phyloP scores from a whole-genome alignment of 2,329 filamentous ascomycete genomes.

The Neonectria punicea region DNA sequence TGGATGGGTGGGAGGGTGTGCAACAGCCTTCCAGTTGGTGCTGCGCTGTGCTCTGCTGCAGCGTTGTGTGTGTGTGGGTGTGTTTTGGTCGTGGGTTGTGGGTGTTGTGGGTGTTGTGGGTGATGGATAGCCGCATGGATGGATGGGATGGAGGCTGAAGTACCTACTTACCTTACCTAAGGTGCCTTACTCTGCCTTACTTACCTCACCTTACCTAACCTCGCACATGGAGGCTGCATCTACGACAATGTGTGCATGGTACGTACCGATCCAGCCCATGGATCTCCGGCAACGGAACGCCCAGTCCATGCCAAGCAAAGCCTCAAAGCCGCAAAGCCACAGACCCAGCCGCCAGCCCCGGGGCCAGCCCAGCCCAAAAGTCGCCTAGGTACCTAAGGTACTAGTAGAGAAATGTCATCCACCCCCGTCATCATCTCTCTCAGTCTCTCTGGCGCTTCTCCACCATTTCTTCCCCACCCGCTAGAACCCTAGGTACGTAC shows the following conservation, averaged over 20 bases:
- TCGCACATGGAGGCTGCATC: not conserved
- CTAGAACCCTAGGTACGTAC: constrained; percentile 26
- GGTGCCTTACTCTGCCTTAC: not conserved
- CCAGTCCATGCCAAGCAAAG: not conserved
- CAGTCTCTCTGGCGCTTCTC: constrained; percentile 12
- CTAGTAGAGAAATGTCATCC: not conserved
- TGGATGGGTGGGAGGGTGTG: constrained; percentile 2
- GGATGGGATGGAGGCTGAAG: not conserved
- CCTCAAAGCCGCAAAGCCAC: constrained; percentile 4
- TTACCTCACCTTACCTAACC: not conserved
- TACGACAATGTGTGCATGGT: not conserved
- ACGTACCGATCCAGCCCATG: not conserved
- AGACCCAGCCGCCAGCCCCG: not conserved
- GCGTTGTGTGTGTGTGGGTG: not conserved
- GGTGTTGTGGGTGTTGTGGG: not conserved
- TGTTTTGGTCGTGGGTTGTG: not conserved
- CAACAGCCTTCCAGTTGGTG: not conserved
- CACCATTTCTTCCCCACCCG: constrained; percentile 21
- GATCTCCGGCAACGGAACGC: not conserved
- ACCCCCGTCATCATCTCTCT: not conserved
- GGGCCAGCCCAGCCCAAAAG: not conserved
- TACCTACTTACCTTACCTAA: not conserved
- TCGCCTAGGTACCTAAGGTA: too few relatives aligned
- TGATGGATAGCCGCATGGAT: constrained; percentile 1
- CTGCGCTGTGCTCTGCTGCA: not conserved